Conservation (phyloP, 2,329 filamentous ascomycete species). For the Beauveria sp. region DNA sequence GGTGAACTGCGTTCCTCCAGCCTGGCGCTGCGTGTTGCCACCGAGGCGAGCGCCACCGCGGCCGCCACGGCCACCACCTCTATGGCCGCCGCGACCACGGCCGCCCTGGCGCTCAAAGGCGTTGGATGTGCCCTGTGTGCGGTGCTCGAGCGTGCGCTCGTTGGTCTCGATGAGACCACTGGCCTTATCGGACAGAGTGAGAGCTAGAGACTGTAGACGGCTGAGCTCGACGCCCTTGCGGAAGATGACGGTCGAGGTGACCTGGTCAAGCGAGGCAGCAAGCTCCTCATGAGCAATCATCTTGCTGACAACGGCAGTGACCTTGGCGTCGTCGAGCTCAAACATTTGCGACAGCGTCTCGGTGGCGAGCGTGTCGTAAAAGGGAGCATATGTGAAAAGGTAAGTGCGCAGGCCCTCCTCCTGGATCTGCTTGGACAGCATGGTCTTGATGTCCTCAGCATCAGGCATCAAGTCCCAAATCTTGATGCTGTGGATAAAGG, state of each 20-base stretch:
- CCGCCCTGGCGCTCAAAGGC: slow-evolving; percentile 91
- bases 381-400: slow-evolving; percentile 98
- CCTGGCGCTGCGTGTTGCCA: slow-evolving; percentile 56
- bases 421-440: slow-evolving; percentile 97
- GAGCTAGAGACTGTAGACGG: slow-evolving; percentile 86
- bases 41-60: slow-evolving; percentile 52
- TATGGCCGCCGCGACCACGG: slow-evolving; percentile 59
- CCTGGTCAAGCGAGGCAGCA: slow-evolving; percentile 90
- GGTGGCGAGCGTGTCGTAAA: slow-evolving; percentile 93
- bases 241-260: slow-evolving; percentile 97
- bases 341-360: slow-evolving; percentile 88
- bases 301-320: slow-evolving; percentile 90
- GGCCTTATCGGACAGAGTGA: slow-evolving; percentile 93
- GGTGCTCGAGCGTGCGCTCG: slow-evolving; percentile 92
- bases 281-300: slow-evolving; percentile 99
- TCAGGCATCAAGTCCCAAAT: slow-evolving; percentile 98
- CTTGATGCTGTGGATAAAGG: slow-evolving; percentile 96
- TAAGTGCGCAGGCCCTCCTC: slow-evolving; percentile 97
- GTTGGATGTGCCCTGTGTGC: slow-evolving; percentile 90
- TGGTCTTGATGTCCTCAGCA: slow-evolving; percentile 85
- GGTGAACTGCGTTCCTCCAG: slow-evolving; percentile 71
- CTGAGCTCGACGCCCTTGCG: slow-evolving; percentile 98
- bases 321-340: slow-evolving; percentile 84
- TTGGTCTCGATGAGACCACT: slow-evolving; percentile 93
- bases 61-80: slow-evolving; percentile 54